Conservation (phyloP, 257 asterid genomes). For the Solanum neorickii region DNA sequence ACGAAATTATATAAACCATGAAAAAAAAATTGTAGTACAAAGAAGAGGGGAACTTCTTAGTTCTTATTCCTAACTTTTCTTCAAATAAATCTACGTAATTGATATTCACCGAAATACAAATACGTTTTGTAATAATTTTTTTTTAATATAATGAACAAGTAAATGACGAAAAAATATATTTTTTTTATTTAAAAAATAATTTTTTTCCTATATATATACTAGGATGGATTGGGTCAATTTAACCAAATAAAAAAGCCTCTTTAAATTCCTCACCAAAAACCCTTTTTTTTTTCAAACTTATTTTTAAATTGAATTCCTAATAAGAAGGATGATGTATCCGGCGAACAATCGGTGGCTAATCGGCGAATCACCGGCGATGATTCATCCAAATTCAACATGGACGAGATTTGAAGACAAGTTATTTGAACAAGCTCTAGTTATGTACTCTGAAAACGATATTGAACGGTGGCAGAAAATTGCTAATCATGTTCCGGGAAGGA, state of each 20-base stretch:
- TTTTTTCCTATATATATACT: not conserved
- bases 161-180: rapidly evolving
- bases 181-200: not conserved
- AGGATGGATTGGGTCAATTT: not conserved
- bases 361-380: slow-evolving; percentile 5
- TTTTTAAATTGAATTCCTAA: not conserved
- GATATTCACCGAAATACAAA: not conserved
- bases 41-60: not conserved
- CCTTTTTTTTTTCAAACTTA: not conserved
- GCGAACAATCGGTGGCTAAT: slow-evolving; percentile 4
- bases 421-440: slow-evolving; percentile 50
- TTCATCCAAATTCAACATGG: slow-evolving; percentile 17
- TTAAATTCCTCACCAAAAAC: slow-evolving; percentile 1
- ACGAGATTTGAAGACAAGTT: slow-evolving; percentile 44
- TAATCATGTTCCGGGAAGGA: slow-evolving; percentile 26
- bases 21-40: not conserved
- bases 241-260: not conserved
- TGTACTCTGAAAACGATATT: slow-evolving; percentile 32
- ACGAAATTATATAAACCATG: not conserved
- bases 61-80: not conserved
- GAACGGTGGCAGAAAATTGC: slow-evolving; percentile 63
- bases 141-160: not conserved
- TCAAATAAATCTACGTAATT: not conserved
- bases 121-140: no score
- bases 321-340: slow-evolving; percentile 9